Evolutionary conservation across 2,329 filamentous ascomycete species (phyloP), one percentile per base, ranked within the genome.

Genomic region (Colletotrichum lupini): DNA sequence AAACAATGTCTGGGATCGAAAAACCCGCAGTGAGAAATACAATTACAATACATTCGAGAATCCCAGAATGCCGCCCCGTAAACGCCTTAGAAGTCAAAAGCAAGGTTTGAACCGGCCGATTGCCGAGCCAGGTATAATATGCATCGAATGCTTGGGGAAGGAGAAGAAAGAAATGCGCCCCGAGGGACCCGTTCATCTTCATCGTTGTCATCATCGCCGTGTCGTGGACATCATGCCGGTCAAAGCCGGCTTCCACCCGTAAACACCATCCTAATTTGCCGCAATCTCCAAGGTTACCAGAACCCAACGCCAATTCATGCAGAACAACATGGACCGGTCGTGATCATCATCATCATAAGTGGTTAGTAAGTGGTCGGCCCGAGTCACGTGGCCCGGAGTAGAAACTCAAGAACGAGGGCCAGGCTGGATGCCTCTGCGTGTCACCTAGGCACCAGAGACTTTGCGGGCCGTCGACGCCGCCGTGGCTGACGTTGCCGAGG

Each of bases 401-500:
- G 55, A 67, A 73, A 68, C 64, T 64, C 58, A 66, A 62, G 57
- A 64, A 24, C 62, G 63, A 67, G 30, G 52, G 56, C 65, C 61
- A 30, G 49, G 46, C 49, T 37, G 59, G 46, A 58, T 75, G 69
- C 75, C 76, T 73, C 75, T 80, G 78, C 53, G 49, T 59, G 68
- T 22, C 35, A 71, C 76, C 81, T 83, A 84, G 72, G 81, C 81
- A 65, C 83, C 87, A 62, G 88, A 90, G 69, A 90, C 86, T 82
- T 91, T 91, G 73, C 89, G 85, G 52, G 84, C 85, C 28, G 86
- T 83, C 7, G 87, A 83, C 30, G 82, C 80, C 72, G 83, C 83
- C 53, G 81, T 83, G 65, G 82, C 83, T n/a, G 84, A 83, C 24
- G 81, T 82, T 42, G 83, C 80, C 12, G 79, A 75, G 64, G 79